These are phyloP conservation scores for Filosporella fistucella DNA, from an alignment of 495 filamentous ascomycete genomes.

Conservation along the genomic window DNA sequence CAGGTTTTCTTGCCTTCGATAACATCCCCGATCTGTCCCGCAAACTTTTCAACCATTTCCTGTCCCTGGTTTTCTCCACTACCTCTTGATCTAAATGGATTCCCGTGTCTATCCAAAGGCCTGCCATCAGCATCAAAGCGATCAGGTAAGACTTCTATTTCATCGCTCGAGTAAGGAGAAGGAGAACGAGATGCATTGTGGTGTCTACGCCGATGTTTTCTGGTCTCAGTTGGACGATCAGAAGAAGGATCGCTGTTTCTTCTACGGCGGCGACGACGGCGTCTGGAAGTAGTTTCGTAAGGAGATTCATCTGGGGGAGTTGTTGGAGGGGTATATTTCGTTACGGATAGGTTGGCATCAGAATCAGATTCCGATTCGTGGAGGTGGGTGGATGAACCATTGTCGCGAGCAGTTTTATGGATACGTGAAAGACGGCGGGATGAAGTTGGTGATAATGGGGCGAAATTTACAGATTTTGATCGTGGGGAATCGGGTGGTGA, in stretches of 20 bases:
- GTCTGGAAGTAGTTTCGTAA: constrained; percentile 2
- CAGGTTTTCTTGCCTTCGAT: constrained; percentile 22
- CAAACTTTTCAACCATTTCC: constrained; percentile 20
- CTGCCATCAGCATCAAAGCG: constrained; percentile 61
- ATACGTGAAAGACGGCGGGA: constrained; percentile 12
- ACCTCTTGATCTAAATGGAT: constrained; percentile 1
- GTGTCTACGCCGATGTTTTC: constrained; percentile 10
- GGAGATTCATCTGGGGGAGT: constrained; percentile 27
- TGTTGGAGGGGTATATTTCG: constrained; percentile 39
- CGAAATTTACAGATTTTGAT: constrained; percentile 24
- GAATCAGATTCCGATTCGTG: constrained; percentile 43
- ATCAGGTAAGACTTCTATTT: constrained; percentile 50
- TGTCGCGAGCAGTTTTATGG: constrained; percentile 6
- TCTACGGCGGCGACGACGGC: constrained; percentile 13
- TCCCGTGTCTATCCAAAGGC: constrained; percentile 29
- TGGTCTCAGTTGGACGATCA: constrained; percentile 15
- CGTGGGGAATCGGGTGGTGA: background rate
- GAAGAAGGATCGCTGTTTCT: constrained; percentile 21
- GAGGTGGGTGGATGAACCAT: background rate
- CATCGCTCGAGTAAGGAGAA: constrained; percentile 13
- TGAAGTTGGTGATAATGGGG: constrained; percentile 23
- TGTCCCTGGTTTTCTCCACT: constrained; percentile 7
- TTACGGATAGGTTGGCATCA: constrained; percentile 34
- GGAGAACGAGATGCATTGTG: constrained; percentile 11
- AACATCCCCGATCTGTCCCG: constrained; percentile 13